Conservation (phyloP, 2,329 filamentous ascomycete genomes). For the Hypoxylon rubiginosum region DNA sequence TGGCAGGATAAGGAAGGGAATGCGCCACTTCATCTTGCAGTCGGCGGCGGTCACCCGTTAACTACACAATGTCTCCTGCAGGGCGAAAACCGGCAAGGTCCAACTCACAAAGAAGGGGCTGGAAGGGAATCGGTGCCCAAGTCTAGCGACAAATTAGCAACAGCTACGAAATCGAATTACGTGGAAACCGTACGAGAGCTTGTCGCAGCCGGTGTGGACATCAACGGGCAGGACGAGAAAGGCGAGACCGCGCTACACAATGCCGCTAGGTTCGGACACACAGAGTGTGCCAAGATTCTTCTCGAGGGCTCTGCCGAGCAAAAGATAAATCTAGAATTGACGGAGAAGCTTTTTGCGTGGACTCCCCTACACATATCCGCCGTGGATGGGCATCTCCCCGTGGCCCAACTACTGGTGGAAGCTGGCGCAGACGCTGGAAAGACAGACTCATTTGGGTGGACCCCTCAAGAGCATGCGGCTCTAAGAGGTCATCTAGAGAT, state of each 20-base stretch:
- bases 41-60: constrained; percentile 89
- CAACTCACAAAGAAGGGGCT: constrained; percentile 68
- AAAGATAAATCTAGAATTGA: constrained; percentile 80
- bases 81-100: constrained; percentile 81
- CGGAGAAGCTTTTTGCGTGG: constrained; percentile 90
- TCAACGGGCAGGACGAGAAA: constrained; percentile 91
- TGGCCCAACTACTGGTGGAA: constrained; percentile 82
- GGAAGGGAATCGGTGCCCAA: constrained; percentile 80
- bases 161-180: constrained; percentile 91
- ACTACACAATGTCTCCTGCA: constrained; percentile 86
- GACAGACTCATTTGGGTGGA: constrained; percentile 91
- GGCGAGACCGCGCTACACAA: constrained; percentile 94
- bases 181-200: constrained; percentile 86
- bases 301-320: constrained; percentile 78
- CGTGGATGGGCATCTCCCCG: constrained; percentile 84
- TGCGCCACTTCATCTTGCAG: constrained; percentile 90
- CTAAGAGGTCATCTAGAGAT: constrained; percentile 89
- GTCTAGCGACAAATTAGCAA: constrained; percentile 86
- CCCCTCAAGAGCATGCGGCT: constrained; percentile 91
- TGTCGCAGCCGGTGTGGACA: constrained; percentile 89
- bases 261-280: constrained; percentile 88
- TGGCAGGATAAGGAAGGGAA: constrained; percentile 96
- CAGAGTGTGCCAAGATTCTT: constrained; percentile 82
- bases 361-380: constrained; percentile 94
- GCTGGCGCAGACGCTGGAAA: constrained; percentile 82